These are phyloP conservation scores for Pestalotiopsis fici DNA, from an alignment of 2,329 filamentous ascomycete genomes.

Conservation along the genomic window DNA sequence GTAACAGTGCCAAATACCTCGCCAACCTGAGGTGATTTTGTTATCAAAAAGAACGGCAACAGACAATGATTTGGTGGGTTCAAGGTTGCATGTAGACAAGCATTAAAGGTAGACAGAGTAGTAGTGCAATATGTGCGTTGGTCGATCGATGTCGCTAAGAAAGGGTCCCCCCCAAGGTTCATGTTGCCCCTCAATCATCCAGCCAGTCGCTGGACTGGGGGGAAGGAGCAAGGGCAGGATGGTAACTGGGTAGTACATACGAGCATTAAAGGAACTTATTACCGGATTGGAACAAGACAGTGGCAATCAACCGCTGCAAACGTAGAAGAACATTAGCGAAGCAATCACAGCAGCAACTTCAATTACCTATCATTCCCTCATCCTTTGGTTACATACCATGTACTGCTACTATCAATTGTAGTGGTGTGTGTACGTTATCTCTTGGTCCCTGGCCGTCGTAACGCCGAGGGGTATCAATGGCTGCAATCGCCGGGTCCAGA, in stretches of 20 bases:
- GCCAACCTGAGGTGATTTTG: background rate
- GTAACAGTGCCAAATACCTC: background rate
- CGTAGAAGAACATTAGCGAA: background rate
- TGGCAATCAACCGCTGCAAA: background rate
- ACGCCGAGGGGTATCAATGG: background rate
- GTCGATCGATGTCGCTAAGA: background rate
- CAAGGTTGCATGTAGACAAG: background rate
- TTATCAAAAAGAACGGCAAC: background rate
- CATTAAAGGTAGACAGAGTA: background rate
- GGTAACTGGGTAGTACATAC: background rate
- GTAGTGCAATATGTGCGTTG: background rate
- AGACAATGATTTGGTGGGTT: background rate
- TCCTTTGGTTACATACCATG: too few relatives aligned
- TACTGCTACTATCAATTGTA: too few relatives aligned
- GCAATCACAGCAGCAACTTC: background rate
- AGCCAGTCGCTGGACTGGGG: too few relatives aligned
- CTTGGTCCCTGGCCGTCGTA: background rate
- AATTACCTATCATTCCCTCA: background rate
- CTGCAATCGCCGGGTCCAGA: slow-evolving; percentile 9
- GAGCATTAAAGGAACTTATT: background rate
- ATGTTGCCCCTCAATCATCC: too few relatives aligned
- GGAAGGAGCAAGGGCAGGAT: too few relatives aligned
- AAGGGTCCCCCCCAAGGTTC: too few relatives aligned
- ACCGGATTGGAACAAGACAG: background rate
- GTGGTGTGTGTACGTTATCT: background rate